Conservation (phyloP, 768 basidiomycete genomes). For the Hericium alpestre region DNA sequence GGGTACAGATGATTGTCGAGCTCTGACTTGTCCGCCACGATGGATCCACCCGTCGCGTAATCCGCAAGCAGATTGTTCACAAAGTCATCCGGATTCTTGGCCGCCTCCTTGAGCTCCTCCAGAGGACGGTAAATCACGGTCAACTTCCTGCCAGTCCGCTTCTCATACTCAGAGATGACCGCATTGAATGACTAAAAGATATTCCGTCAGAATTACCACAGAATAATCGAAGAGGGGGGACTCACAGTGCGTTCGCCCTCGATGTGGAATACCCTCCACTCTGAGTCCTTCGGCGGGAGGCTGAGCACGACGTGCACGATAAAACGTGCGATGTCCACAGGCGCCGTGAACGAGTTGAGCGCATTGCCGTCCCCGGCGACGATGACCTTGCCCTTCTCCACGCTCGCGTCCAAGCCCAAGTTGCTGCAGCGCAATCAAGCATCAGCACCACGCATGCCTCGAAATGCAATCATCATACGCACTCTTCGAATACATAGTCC, state of each 20-base stretch:
- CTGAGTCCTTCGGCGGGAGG: conserved; percentile 4
- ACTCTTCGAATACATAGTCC: conserved; percentile 2
- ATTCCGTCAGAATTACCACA: neutral
- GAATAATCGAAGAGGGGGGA: neutral
- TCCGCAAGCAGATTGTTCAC: neutral
- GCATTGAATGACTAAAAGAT: conserved; percentile 9
- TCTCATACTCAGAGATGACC: conserved; percentile 10
- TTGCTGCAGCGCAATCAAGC: neutral
- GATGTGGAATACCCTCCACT: conserved; percentile 5
- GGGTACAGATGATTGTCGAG: neutral
- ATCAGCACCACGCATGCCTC: too few relatives aligned
- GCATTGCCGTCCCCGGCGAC: conserved; percentile 10
- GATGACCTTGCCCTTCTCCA: conserved; percentile 8
- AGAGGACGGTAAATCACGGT: conserved; percentile 9
- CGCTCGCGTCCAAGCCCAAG: conserved; percentile 2
- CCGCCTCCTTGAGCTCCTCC: conserved; percentile 4
- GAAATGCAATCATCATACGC: too few relatives aligned
- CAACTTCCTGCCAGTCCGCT: conserved; percentile 10
- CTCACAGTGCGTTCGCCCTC: neutral
- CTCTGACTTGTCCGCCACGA: neutral
- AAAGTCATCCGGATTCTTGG: conserved; percentile 6
- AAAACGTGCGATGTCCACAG: conserved; percentile 14
- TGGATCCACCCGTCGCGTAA: neutral
- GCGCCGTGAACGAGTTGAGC: conserved; percentile 9
- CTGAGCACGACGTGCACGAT: conserved; percentile 11